Base-by-base conservation (phyloP, 352 stramenopile genomes). In the Pythium utonaiense region DNA sequence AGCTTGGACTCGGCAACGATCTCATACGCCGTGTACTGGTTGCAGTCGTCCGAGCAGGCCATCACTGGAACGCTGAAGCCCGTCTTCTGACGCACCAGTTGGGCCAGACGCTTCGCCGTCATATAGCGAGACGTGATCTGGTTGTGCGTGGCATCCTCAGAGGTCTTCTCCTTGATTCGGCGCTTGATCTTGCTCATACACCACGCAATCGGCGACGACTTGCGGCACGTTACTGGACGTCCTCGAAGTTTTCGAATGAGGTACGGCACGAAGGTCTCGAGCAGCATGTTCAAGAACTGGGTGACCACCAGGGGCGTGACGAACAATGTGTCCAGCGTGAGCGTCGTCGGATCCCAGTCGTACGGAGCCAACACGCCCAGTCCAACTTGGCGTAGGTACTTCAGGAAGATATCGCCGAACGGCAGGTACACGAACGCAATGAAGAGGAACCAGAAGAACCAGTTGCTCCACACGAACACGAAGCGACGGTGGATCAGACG, bases 381-480 rank as follows among this genome's bases (percentile, higher is more conserved):
- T 0, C 78, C 72, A 19, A 84, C 33, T 3, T 65, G 62, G 19
- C 78, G 70, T 30, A 92, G 80, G 21, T 88, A 74, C 40, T 64
- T 54, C 24, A 94, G 45, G 33, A 95, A 90, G 19, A 67, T 53
- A 33, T 83, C 77, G 8, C 87, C 87, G 62, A 95, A 96, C 24
- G 87, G 87, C 55, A 96, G 38, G 66, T 96, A 96, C n/a, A 96
- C 81, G 56, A 96, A 96, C 24, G 87, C 88, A 19, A 96, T 74
- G 51, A 94, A 94, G 3, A 96, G 63, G 55, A 95, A 96, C 87
- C 87, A 96, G 57, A 94, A 95, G 67, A 96, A 96, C 87, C 87
- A 95, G 69, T 96, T 96, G 66, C 85, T 93, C 87, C 87, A 96
- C 33, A 94, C 85, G 51, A 96, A 96, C 9, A 96, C 82, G 53